These are phyloP conservation scores for Picochlorum sp. DNA, from an alignment of 139 green algal species.

Conservation along the genomic window DNA sequence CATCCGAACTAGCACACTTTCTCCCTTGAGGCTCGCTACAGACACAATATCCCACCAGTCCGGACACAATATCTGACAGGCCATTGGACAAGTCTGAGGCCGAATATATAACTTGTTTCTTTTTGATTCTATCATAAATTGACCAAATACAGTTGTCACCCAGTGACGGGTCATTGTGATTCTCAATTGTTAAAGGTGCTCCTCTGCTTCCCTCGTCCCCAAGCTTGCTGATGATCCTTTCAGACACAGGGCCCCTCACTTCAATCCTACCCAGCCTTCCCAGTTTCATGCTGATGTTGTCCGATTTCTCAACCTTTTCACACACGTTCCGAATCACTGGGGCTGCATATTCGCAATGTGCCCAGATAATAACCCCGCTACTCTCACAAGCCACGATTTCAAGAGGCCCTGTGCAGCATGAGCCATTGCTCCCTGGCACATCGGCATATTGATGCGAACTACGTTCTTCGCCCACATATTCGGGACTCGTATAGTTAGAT, in stretches of 20 bases:
- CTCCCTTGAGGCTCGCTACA: no score
- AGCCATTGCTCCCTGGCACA: background rate
- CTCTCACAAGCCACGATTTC: background rate
- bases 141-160: no score
- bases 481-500: conserved; percentile 1
- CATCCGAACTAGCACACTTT: no score
- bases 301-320: background rate
- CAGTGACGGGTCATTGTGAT: no score
- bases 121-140: no score
- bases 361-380: background rate
- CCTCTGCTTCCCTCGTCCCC: background rate
- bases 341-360: background rate
- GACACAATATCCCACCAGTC: no score
- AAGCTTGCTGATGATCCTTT: background rate
- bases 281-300: background rate
- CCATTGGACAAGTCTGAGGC: no score
- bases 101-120: no score
- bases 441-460: background rate
- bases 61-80: no score
- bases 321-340: background rate
- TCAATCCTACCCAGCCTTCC: background rate
- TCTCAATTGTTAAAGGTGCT: background rate
- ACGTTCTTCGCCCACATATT: background rate
- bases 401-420: background rate
- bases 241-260: conserved; percentile 14